Conservation (phyloP, 371 early-diverging fungal genomes). For the Rhizopus sp. region DNA sequence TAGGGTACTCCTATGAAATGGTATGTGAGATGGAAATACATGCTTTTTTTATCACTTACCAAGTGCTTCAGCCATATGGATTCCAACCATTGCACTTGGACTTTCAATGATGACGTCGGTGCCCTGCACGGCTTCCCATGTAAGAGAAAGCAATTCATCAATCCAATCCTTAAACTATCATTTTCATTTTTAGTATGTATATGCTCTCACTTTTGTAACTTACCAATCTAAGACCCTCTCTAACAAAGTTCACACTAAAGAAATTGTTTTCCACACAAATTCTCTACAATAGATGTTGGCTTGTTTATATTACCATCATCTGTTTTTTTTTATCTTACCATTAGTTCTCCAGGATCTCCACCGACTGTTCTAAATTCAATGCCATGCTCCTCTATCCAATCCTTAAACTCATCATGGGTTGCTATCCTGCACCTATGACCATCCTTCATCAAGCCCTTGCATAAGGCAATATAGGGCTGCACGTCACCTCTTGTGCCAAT, state of each 20-base stretch:
- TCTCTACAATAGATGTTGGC: slow-evolving; percentile 35
- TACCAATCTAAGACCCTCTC: slow-evolving; percentile 60
- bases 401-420: slow-evolving; percentile 74
- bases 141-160: slow-evolving; percentile 66
- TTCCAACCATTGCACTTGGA: slow-evolving; percentile 78
- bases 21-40: neutral
- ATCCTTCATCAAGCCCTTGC: slow-evolving; percentile 71
- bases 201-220: slow-evolving; percentile 4
- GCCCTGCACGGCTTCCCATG: slow-evolving; percentile 75
- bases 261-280: slow-evolving; percentile 80
- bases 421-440: slow-evolving; percentile 79
- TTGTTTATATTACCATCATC: neutral
- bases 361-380: slow-evolving; percentile 76
- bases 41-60: slow-evolving; percentile 19
- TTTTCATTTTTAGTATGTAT: neutral
- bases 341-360: slow-evolving; percentile 72
- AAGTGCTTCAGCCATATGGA: slow-evolving; percentile 79
- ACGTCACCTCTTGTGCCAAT: slow-evolving; percentile 91
- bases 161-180: slow-evolving; percentile 75
- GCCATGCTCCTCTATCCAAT: slow-evolving; percentile 75
- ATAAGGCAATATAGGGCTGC: slow-evolving; percentile 83
- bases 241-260: slow-evolving; percentile 72
- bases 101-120: slow-evolving; percentile 78
- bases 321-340: slow-evolving; percentile 42
- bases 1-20: slow-evolving; percentile 60